These are phyloP conservation scores for Chrysoporthe cubensis DNA, from an alignment of 2,329 filamentous ascomycete species.

Conservation along the genomic window DNA sequence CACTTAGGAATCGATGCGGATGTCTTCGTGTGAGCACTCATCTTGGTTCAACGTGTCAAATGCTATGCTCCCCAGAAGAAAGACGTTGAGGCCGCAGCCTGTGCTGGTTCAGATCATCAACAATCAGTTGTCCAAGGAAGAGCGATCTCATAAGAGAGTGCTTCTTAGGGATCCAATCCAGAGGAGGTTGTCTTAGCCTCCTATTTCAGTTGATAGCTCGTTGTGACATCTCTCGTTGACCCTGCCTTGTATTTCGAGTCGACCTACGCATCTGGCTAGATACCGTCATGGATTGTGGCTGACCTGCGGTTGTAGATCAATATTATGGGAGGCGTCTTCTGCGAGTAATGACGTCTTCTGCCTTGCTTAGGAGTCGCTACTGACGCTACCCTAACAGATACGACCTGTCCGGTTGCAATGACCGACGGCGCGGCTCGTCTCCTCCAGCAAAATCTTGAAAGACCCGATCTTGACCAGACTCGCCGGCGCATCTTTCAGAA, in stretches of 20 bases:
- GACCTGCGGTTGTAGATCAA: not conserved
- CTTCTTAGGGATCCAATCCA: not conserved
- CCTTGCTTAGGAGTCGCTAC: not conserved
- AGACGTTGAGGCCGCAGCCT: not conserved
- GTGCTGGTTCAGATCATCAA: not conserved
- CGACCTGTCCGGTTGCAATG: constrained; percentile 70
- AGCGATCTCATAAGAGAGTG: not conserved
- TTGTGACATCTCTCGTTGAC: not conserved
- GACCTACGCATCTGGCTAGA: not conserved
- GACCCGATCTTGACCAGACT: constrained; percentile 31
- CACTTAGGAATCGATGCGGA: not conserved
- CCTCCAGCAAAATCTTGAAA: constrained; percentile 48
- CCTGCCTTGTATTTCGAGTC: not conserved
- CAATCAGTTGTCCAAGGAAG: not conserved
- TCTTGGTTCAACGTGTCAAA: not conserved
- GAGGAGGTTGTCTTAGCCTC: not conserved
- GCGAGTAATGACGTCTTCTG: constrained; percentile 41
- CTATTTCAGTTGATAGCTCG: not conserved
- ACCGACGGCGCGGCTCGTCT: constrained; percentile 63
- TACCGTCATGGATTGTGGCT: constrained; percentile 41
- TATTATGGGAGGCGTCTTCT: constrained; percentile 61
- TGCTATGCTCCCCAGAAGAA: not conserved
- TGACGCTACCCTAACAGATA: constrained; percentile 37
- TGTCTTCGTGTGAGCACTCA: not conserved
- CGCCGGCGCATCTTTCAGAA: constrained; percentile 52